These are phyloP conservation scores for Xylaria intraflava DNA, from an alignment of 495 filamentous ascomycete genomes.

Conservation along the genomic window DNA sequence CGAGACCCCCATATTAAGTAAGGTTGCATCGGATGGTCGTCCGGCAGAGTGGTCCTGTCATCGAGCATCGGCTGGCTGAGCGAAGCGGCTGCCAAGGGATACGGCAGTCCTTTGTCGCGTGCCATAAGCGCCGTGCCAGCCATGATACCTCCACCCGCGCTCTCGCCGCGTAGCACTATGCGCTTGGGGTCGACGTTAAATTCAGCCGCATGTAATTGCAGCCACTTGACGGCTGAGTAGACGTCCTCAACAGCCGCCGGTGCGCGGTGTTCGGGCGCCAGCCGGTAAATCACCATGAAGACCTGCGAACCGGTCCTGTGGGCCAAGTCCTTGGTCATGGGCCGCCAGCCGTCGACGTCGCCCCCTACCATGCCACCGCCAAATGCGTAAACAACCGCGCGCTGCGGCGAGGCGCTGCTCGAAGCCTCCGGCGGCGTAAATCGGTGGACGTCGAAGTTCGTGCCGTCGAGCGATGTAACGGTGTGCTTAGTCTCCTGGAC, in stretches of 20 bases:
- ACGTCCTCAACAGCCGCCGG: conserved; percentile 30
- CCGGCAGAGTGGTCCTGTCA: conserved; percentile 24
- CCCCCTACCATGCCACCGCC: conserved; percentile 35
- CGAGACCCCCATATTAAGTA: conserved; percentile 30
- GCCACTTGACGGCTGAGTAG: conserved; percentile 27
- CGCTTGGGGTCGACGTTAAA: conserved; percentile 31
- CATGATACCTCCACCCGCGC: conserved; percentile 37
- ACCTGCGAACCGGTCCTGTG: conserved; percentile 17
- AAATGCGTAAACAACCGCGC: conserved; percentile 32
- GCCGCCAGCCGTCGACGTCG: conserved; percentile 15
- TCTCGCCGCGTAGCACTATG: conserved; percentile 31
- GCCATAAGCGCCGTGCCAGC: conserved; percentile 28
- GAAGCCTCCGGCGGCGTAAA: conserved; percentile 13
- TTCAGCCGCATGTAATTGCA: conserved; percentile 20
- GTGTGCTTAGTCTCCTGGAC: conserved; percentile 17
- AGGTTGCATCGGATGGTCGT: conserved; percentile 19
- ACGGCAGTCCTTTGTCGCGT: conserved; percentile 23
- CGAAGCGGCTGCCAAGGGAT: conserved; percentile 25
- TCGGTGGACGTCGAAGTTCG: conserved; percentile 14
- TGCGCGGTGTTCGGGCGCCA: conserved; percentile 35
- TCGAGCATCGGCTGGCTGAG: conserved; percentile 41
- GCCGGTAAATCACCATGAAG: conserved; percentile 35
- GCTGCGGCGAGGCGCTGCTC: conserved; percentile 3
- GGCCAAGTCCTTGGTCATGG: conserved; percentile 17
- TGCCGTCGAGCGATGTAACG: conserved; percentile 18